phyloP scores from a whole-genome alignment of 768 basidiomycete species.

The Leccinum olivaceopallidum region DNA sequence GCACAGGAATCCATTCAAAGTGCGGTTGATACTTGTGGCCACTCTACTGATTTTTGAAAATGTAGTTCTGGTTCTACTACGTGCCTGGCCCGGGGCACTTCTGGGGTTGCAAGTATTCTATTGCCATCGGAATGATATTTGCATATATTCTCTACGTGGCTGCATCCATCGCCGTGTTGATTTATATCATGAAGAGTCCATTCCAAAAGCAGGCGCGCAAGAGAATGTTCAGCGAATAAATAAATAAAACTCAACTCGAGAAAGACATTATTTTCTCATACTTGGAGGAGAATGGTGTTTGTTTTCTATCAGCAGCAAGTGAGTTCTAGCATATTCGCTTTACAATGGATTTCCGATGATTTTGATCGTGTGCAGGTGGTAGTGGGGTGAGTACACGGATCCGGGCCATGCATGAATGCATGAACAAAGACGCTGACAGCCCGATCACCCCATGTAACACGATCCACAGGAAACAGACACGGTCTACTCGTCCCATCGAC shows the following conservation, averaged over 20 bases:
- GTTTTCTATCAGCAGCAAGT: neutral
- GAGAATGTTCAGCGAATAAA: neutral
- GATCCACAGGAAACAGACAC: slow-evolving; percentile 80
- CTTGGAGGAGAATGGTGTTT: neutral
- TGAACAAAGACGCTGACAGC: neutral
- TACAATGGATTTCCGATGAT: neutral
- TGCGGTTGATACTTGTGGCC: neutral
- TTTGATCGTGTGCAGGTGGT: neutral
- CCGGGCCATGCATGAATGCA: too few relatives aligned
- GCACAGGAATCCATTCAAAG: slow-evolving; percentile 11
- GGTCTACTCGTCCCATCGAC: slow-evolving; percentile 95
- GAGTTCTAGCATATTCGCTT: neutral
- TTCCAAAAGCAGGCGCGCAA: neutral
- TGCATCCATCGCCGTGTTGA: neutral
- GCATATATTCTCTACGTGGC: slow-evolving; percentile 7
- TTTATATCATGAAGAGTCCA: neutral
- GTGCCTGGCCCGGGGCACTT: slow-evolving; percentile 16
- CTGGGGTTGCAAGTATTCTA: slow-evolving; percentile 10
- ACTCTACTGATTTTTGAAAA: too few relatives aligned
- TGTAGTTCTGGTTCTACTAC: slow-evolving; percentile 13
- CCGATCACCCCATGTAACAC: neutral
- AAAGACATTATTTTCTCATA: neutral
- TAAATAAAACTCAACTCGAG: neutral
- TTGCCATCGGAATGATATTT: slow-evolving; percentile 6
- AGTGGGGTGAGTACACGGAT: neutral